Conservation (phyloP, 768 basidiomycete species). For the Mycena galericulata region DNA sequence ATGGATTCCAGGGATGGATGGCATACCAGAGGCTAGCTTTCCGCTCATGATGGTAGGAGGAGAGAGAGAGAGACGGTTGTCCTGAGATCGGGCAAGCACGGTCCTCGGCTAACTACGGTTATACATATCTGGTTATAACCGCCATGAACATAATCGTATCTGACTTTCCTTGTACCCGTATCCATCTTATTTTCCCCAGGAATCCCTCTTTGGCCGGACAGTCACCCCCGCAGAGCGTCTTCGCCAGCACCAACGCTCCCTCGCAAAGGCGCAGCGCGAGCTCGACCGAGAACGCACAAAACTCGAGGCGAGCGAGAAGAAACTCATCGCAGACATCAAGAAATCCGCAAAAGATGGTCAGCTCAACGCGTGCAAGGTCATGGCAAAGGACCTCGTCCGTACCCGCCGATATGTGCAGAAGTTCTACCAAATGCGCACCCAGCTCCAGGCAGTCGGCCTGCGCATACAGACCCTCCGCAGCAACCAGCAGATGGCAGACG, state of each 20-base stretch:
- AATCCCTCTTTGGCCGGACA: slow-evolving; percentile 93
- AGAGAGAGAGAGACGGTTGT: slow-evolving; percentile 12
- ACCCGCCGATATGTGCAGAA: slow-evolving; percentile 96
- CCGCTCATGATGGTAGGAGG: slow-evolving; percentile 63
- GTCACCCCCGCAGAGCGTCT: slow-evolving; percentile 97
- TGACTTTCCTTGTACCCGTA: slow-evolving; percentile 18
- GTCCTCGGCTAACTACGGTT: slow-evolving; percentile 10
- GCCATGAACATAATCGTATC: slow-evolving; percentile 86
- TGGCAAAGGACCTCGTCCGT: slow-evolving; percentile 98
- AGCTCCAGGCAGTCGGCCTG: slow-evolving; percentile 94
- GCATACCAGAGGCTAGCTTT: slow-evolving; percentile 64
- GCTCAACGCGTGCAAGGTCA: slow-evolving; percentile 98
- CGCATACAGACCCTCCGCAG: slow-evolving; percentile 96
- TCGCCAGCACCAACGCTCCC: slow-evolving; percentile 94
- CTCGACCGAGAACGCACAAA: slow-evolving; percentile 95
- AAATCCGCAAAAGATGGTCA: slow-evolving; percentile 96
- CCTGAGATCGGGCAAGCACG: neutral
- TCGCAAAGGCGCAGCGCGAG: slow-evolving; percentile 97
- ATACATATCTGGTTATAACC: slow-evolving; percentile 27
- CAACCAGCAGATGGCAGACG: slow-evolving; percentile 99
- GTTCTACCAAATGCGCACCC: slow-evolving; percentile 99
- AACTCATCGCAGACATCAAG: slow-evolving; percentile 95
- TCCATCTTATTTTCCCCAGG: slow-evolving; percentile 59
- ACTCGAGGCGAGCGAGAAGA: slow-evolving; percentile 97
- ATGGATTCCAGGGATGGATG: neutral